phyloP scores from a whole-genome alignment of 2,329 filamentous ascomycete genomes.

The Pseudogymnoascus sp. region DNA sequence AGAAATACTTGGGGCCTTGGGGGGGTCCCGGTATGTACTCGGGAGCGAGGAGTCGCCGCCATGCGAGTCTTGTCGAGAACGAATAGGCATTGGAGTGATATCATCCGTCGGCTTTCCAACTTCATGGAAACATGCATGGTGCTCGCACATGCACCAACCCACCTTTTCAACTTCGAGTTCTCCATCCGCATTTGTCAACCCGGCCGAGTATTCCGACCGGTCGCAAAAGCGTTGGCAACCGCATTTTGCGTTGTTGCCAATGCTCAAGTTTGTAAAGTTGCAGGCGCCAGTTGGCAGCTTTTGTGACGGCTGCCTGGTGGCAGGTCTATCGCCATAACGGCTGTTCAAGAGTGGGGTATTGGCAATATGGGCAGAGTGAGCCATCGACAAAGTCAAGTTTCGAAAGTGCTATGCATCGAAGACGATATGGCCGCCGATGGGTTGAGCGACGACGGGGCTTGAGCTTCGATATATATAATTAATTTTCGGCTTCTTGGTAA shows the following conservation, averaged over 20 bases:
- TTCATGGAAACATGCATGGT: conserved; percentile 51
- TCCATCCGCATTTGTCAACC: background rate
- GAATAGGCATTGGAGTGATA: background rate
- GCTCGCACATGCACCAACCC: conserved; percentile 43
- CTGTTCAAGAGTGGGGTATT: conserved; percentile 26
- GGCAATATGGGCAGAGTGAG: conserved; percentile 20
- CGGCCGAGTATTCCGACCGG: conserved; percentile 25
- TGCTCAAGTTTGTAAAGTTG: conserved; percentile 42
- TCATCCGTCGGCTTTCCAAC: background rate
- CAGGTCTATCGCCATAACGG: conserved; percentile 16
- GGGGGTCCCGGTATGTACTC: background rate
- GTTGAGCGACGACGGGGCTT: background rate
- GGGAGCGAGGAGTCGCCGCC: background rate
- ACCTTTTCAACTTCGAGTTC: conserved; percentile 10
- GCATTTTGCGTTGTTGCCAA: conserved; percentile 38
- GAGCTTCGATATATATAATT: background rate
- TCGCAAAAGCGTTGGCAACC: conserved; percentile 48
- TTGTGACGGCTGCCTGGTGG: conserved; percentile 14
- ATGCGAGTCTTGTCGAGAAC: background rate
- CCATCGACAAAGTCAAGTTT: conserved; percentile 22
- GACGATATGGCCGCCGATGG: background rate
- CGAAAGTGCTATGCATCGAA: background rate
- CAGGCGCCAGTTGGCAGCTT: conserved; percentile 42
- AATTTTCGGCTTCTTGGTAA: background rate
- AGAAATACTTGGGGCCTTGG: background rate